Evolutionary conservation across 306 rosid genomes (phyloP).

Genomic region (Lablab purpureus): DNA sequence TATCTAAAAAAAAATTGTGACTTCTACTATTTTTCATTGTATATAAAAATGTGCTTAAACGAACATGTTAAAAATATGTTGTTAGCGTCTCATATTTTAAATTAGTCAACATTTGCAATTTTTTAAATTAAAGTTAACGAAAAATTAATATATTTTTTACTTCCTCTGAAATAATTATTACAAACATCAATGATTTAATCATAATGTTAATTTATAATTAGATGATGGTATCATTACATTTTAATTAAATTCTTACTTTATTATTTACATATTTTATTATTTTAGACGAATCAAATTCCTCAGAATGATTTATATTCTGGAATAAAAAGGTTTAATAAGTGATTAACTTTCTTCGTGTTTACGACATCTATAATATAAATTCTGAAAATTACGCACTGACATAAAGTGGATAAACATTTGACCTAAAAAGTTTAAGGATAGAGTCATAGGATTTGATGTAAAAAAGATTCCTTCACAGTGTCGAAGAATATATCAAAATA

Average conservation of each 20-base stretch:
- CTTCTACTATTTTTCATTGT: too few relatives aligned
- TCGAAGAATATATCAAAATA: background rate
- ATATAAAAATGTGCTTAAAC: too few relatives aligned
- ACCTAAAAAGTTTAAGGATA: slow-evolving; percentile 5
- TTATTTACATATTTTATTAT: background rate
- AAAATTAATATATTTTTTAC: too few relatives aligned
- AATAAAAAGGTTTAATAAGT: background rate
- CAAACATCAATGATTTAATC: background rate
- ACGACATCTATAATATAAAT: background rate
- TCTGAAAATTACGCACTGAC: slow-evolving; percentile 8
- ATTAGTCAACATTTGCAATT: background rate
- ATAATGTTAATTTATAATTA: background rate
- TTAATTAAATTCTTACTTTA: background rate
- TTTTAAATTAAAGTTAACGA: background rate
- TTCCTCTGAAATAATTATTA: background rate
- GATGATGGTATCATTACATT: background rate
- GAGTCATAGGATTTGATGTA: slow-evolving; percentile 17
- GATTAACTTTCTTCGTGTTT: background rate
- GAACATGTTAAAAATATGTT: background rate
- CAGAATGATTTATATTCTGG: background rate
- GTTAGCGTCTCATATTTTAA: background rate
- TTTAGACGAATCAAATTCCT: background rate
- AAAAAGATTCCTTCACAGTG: background rate
- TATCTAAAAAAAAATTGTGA: too few relatives aligned
- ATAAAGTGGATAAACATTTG: slow-evolving; percentile 20